Conservation (phyloP, 1,284 basidiomycete genomes). For the Cyathus pygmaeus region DNA sequence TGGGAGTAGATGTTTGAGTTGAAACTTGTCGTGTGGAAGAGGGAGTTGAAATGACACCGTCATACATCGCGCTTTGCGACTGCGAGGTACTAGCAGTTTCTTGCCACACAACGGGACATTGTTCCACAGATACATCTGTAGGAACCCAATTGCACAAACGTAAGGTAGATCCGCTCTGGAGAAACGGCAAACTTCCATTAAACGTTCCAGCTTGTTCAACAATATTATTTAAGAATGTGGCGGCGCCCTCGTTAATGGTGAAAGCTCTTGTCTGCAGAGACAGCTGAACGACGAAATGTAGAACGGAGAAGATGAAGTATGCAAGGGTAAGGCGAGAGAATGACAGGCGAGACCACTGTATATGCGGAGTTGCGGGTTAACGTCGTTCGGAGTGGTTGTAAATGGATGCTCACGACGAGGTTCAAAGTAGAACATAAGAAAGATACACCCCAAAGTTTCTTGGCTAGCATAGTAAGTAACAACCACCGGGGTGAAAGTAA, state of each 20-base stretch:
- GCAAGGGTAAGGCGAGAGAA: conserved; percentile 71
- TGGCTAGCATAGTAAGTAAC: conserved; percentile 54
- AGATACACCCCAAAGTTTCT: conserved; percentile 51
- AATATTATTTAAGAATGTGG: conserved; percentile 60
- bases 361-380: conserved; percentile 17
- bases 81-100: conserved; percentile 27
- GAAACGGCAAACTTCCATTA: conserved; percentile 64
- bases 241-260: conserved; percentile 69
- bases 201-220: conserved; percentile 60
- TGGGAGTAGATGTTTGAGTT: no score
- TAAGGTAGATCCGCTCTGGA: conserved; percentile 51
- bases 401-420: conserved; percentile 59
- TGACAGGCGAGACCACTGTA: conserved; percentile 76
- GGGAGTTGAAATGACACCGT: conserved; percentile 1
- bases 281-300: conserved; percentile 76
- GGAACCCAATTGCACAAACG: conserved; percentile 70
- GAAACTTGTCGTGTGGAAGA: background rate
- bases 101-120: conserved; percentile 69
- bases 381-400: background rate
- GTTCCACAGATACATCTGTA: conserved; percentile 53
- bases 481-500: conserved; percentile 59
- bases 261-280: conserved; percentile 75
- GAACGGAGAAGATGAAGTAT: conserved; percentile 74
- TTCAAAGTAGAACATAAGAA: conserved; percentile 56
- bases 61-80: conserved; percentile 7